Evolutionary conservation across 2,329 filamentous ascomycete species (phyloP), one percentile per base, ranked within the genome.

Genomic region (Ceratocystis albifundus): DNA sequence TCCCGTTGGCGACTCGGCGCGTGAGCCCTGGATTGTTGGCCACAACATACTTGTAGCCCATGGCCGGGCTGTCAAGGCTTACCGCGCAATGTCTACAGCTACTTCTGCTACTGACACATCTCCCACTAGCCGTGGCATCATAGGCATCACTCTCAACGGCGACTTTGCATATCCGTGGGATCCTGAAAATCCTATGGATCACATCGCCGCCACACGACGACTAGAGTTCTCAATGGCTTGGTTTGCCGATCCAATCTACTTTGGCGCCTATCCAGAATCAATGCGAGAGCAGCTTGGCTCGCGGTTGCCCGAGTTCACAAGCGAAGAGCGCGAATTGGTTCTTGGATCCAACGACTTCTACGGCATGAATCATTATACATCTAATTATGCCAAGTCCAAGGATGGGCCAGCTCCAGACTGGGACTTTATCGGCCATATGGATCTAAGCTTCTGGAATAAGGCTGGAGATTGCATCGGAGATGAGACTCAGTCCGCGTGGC

Each of bases 281-380:
- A 95, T 95, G 89, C 81, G 83, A 67, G 84, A 84, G 74, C 90
- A 95, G 78, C 84, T 95, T 20, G 89, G 90, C 66, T 80, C 87
- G 73, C 84, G 89, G 15, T 81, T 95, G 61, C 90, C 90, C 4
- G 78, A 80, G 57, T 94, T 89, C 75, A 90, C 88, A 0, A 75
- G 81, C 0, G 88, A 89, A 70, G 89, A 96, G 73, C 75, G 79
- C 28, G 83, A 83, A 1, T 79, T 94, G n/a, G 85, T 96, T 59
- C 81, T 87, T 72, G 89, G 88, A n/a, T 90, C 87, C 73, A 94
- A 94, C 75, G 90, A 95, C 79, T 95, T 95, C 77, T 95, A 95
- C 76, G 90, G 89, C 75, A 93, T 93, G 89, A 95, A 96, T 80
- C 88, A 91, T 80, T 96, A 96, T 80, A 92, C 89, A 63, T 88